These are phyloP conservation scores for Acidomyces sp. DNA, from an alignment of 495 filamentous ascomycete species.

Conservation along the genomic window DNA sequence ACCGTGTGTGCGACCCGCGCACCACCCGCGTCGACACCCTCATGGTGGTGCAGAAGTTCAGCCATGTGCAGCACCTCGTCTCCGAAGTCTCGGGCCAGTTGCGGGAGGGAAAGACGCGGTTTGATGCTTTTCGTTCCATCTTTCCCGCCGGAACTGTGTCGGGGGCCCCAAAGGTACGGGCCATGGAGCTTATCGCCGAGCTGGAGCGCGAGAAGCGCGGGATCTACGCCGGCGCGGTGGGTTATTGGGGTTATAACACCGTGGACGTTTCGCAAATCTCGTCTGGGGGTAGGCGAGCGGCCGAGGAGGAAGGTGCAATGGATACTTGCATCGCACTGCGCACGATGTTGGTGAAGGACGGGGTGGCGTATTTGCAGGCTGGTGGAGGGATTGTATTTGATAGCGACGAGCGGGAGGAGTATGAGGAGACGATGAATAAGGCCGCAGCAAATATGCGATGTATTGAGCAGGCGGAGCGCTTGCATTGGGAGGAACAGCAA, in stretches of 20 bases:
- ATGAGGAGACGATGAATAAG: conserved; percentile 96
- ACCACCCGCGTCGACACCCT: conserved; percentile 80
- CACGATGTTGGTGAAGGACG: conserved; percentile 90
- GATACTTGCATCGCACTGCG: conserved; percentile 96
- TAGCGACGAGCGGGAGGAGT: conserved; percentile 86
- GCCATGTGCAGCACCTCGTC: conserved; percentile 91
- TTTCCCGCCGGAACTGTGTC: conserved; percentile 92
- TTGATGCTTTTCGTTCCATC: conserved; percentile 86
- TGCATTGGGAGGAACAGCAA: conserved; percentile 42
- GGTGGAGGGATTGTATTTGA: conserved; percentile 95
- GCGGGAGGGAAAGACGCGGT: conserved; percentile 69
- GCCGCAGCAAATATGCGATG: conserved; percentile 75
- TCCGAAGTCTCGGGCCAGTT: conserved; percentile 86
- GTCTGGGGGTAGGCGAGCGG: conserved; percentile 17
- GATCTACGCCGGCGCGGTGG: conserved; percentile 93
- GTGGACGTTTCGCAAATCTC: conserved; percentile 26
- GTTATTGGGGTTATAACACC: conserved; percentile 69
- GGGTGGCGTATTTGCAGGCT: conserved; percentile 82
- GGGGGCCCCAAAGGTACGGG: conserved; percentile 87
- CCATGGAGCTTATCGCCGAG: conserved; percentile 95
- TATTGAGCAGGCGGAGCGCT: conserved; percentile 69
- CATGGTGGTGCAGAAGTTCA: conserved; percentile 94
- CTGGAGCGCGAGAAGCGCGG: conserved; percentile 86
- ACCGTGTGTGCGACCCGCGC: conserved; percentile 83
- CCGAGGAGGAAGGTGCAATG: conserved; percentile 64